Evolutionary conservation across 345 rosid species (phyloP).

Genomic region (Barbarea vulgaris): DNA sequence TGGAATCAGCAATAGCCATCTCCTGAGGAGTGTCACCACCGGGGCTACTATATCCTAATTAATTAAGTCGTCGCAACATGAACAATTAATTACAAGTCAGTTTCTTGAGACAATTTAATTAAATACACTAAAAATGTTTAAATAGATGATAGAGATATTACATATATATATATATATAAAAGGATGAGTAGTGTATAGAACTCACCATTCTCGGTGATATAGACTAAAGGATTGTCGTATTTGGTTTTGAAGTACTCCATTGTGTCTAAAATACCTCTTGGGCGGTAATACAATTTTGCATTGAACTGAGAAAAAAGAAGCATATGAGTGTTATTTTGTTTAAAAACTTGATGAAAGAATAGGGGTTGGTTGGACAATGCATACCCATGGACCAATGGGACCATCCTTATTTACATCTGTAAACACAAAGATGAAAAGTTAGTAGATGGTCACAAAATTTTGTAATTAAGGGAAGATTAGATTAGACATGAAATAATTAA

Average conservation of each 20-base stretch:
- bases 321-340: too few relatives aligned
- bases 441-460: not conserved
- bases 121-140: conserved; percentile 2
- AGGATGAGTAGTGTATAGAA: too few relatives aligned
- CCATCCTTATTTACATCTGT: not conserved
- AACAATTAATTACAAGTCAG: too few relatives aligned
- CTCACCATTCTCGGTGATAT: conserved; percentile 35
- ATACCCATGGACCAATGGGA: conserved; percentile 29
- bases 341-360: too few relatives aligned
- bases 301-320: conserved; percentile 15
- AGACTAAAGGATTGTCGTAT: conserved; percentile 7
- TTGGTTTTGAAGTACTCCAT: conserved; percentile 11
- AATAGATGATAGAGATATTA: too few relatives aligned
- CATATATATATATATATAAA: too few relatives aligned
- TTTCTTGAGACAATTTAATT: not conserved
- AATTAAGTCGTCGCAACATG: not conserved
- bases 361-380: not conserved
- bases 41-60: conserved; percentile 11
- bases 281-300: not conserved
- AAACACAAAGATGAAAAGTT: not conserved
- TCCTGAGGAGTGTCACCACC: not conserved
- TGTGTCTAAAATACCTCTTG: conserved; percentile 24
- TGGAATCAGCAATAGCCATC: not conserved
- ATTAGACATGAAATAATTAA: not conserved
- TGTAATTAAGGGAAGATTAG: too few relatives aligned